A percentile compares a stretch with the other conserved stretches of the same genome.
These are phyloP conservation scores for Phycomyces blakesleeanus DNA, from an alignment of 192 early-diverging fungal genomes.

Conservation along the genomic window DNA sequence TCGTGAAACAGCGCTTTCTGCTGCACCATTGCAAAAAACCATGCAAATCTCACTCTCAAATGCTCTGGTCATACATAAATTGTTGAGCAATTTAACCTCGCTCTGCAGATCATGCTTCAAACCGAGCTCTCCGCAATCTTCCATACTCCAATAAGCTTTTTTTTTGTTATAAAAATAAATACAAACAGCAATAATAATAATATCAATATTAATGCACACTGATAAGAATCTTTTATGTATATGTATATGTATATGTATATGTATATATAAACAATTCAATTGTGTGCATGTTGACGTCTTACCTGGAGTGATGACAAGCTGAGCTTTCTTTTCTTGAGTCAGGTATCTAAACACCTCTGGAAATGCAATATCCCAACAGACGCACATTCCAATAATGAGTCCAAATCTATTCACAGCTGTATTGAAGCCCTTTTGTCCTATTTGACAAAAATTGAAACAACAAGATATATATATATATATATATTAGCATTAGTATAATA, in stretches of 20 bases:
- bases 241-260: not conserved
- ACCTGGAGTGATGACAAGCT: constrained; percentile 26
- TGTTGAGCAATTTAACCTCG: constrained; percentile 23
- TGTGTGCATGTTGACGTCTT: too few relatives aligned
- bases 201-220: not conserved
- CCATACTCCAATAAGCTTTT: constrained; percentile 23
- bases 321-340: constrained; percentile 12
- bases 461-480: too few relatives aligned
- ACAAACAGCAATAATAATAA: too few relatives aligned
- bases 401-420: constrained; percentile 26
- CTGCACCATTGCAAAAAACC: constrained; percentile 30
- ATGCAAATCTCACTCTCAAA: constrained; percentile 31
- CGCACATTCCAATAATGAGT: constrained; percentile 20
- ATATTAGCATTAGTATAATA: too few relatives aligned
- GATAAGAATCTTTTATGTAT: not conserved
- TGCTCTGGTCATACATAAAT: constrained; percentile 16
- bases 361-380: constrained; percentile 32
- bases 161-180: too few relatives aligned
- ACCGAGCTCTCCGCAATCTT: constrained; percentile 10
- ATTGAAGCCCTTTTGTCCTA: constrained; percentile 9
- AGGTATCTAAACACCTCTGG: constrained; percentile 28
- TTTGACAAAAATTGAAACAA: too few relatives aligned
- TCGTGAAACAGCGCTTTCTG: not conserved
- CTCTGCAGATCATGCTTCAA: constrained; percentile 6
- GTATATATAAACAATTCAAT: not conserved